Evolutionary conservation across 345 rosid species (phyloP), one percentile per base, ranked within the genome.

Genomic region (Aurinia saxatilis): DNA sequence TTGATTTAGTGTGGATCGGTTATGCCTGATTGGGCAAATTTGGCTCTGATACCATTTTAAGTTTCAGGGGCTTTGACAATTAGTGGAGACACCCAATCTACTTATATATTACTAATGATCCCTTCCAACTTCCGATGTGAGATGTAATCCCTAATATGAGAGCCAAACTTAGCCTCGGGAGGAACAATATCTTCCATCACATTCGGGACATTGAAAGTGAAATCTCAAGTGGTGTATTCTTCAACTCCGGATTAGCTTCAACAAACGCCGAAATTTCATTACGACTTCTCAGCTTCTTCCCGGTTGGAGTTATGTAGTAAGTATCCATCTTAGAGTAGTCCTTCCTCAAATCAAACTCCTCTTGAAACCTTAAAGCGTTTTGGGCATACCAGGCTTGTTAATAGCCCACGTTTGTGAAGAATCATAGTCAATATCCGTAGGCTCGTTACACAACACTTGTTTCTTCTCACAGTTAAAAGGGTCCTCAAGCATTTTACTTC

Each of bases 321-420:
- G 95, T 83, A 60, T 91, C 98, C 78, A 91, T 66, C 79, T 84
- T 91, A 15, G 96, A 85, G 75, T 71, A 85, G 56, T 91, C 98
- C 58, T 35, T 79, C 33, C 98, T 68, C 2, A 84, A 42, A 84
- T 74, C 60, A 91, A 73, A 69, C 79, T 82, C 56, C 98, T 69
- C 75, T 77, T 84, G 77, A 91, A 91, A 58, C 98, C 98, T 67
- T 53, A 58, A 0, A 96, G 98, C 0, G 97, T 85, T 78, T 81
- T 90, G 1, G 97, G 95, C 35, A 87, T 13, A 68, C 88, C 89
- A 47, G 96, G 96, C 78, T 46, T 85, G 77, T 91, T 96, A 5
- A 88, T 77, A 54, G 80, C 95, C 98, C 98, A 91, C 1, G 85
- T 83, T n/a, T 88, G 75, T 16, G 81, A 48, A 5, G 83, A 39